A percentile compares a stretch with the other conserved stretches of the same genome.
These are phyloP conservation scores for Apiotrichum sp. DNA, from an alignment of 1,284 basidiomycete species.

Conservation along the genomic window DNA sequence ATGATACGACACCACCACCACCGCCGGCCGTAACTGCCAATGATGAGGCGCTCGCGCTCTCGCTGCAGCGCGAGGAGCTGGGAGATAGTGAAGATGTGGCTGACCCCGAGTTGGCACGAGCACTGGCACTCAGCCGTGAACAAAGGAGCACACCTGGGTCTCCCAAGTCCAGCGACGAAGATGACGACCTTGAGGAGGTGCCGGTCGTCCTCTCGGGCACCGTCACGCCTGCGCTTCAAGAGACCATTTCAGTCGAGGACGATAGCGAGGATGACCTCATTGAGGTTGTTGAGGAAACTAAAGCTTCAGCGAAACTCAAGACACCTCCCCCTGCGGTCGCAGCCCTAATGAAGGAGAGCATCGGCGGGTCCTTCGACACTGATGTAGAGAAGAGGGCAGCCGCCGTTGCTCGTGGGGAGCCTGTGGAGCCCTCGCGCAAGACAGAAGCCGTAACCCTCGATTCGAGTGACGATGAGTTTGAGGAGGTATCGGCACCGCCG, in stretches of 20 bases:
- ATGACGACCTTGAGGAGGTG: constrained; percentile 34
- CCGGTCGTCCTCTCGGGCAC: constrained; percentile 16
- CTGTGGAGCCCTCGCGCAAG: no score
- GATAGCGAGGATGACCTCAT: constrained; percentile 11
- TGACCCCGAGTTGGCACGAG: constrained; percentile 33
- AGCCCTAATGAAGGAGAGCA: neutral
- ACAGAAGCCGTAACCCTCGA: neutral
- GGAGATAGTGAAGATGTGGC: constrained; percentile 40
- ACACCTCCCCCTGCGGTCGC: neutral
- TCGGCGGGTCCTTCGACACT: no score
- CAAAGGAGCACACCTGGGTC: no score
- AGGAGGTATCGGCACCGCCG: constrained; percentile 15
- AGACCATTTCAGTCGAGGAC: neutral
- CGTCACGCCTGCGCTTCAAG: neutral
- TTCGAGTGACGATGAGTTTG: constrained; percentile 15
- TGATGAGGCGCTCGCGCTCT: constrained; percentile 43
- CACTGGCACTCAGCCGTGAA: constrained; percentile 21
- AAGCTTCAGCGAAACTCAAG: no score
- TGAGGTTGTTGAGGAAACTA: neutral
- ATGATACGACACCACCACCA: constrained; percentile 40
- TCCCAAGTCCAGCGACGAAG: constrained; percentile 1
- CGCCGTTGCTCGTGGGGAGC: no score
- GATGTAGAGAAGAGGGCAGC: no score
- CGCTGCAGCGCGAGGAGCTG: constrained; percentile 43
- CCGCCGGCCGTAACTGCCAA: constrained; percentile 22